Percentiles rank a stretch among this genome's conserved stretches.
Conservation (phyloP, 495 filamentous ascomycete species). For the Annulohypoxylon moriforme region DNA sequence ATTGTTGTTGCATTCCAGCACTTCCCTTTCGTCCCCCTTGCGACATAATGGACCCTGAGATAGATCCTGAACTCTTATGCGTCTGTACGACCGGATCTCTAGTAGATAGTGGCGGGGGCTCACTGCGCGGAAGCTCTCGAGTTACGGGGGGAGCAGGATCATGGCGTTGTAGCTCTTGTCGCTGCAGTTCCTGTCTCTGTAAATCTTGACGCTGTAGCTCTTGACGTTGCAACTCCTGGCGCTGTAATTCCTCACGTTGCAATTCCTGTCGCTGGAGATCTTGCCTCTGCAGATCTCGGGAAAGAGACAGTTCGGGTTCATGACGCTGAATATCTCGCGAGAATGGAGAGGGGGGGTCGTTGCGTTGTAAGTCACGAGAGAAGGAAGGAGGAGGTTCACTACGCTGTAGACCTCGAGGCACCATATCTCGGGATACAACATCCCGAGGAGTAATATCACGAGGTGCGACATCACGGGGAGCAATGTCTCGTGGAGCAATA, state of each 20-base stretch:
- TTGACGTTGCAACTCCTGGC: not conserved
- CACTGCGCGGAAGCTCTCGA: conserved; percentile 68
- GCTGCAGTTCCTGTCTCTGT: conserved; percentile 9
- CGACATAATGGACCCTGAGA: conserved; percentile 14
- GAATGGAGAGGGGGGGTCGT: conserved; percentile 13
- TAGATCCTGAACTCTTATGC: conserved; percentile 55
- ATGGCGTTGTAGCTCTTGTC: conserved; percentile 19
- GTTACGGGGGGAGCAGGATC: conserved; percentile 20
- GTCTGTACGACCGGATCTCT: conserved; percentile 67
- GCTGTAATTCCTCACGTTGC: not conserved
- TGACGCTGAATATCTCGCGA: conserved; percentile 17
- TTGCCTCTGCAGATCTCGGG: conserved; percentile 10
- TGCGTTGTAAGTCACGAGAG: conserved; percentile 22
- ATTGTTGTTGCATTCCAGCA: conserved; percentile 50
- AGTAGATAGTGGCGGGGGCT: conserved; percentile 59
- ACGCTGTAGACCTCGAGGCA: conserved; percentile 24
- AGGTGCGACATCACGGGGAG: conserved; percentile 1
- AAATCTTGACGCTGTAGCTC: conserved; percentile 8
- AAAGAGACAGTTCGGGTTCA: not conserved
- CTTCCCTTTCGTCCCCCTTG: conserved; percentile 55
- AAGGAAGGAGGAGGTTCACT: conserved; percentile 17
- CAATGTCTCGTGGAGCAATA: not conserved
- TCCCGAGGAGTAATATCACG: conserved; percentile 2
- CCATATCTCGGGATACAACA: not conserved
- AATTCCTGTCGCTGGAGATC: not conserved